A percentile compares a stretch with the other conserved stretches of the same genome.
These are phyloP conservation scores for Alternaria sp. DNA, from an alignment of 2,329 filamentous ascomycete species.

Conservation along the genomic window DNA sequence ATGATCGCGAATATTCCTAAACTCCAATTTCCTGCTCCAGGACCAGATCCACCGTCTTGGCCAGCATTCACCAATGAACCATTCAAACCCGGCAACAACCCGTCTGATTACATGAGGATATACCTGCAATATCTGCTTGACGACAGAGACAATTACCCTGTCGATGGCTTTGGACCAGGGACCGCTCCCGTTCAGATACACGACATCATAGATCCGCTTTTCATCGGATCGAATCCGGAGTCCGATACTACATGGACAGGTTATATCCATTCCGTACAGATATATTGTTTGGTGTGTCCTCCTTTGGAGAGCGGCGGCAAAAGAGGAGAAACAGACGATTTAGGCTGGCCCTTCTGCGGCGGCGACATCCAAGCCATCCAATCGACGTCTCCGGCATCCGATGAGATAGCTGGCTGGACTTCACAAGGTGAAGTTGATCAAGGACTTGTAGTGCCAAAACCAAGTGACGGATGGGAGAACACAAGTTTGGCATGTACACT, in stretches of 20 bases:
- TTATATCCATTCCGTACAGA: not conserved
- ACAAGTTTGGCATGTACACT: constrained; percentile 4
- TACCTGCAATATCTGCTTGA: not conserved
- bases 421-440: not conserved
- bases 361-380: not conserved
- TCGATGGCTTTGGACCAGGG: not conserved
- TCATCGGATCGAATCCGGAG: not conserved
- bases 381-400: not conserved
- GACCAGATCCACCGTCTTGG: not conserved
- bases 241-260: not conserved
- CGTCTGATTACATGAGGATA: not conserved
- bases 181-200: not conserved
- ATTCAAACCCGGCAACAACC: not conserved
- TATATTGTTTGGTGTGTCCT: not conserved
- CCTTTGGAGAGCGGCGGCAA: not conserved
- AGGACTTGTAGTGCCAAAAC: not conserved
- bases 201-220: not conserved
- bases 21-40: constrained; percentile 1
- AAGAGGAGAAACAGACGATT: not conserved
- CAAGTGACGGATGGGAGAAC: not conserved
- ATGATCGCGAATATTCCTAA: constrained; percentile 2
- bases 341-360: not conserved
- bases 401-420: not conserved
- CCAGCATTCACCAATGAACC: not conserved
- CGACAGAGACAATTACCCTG: not conserved